A percentile compares a stretch with the other conserved stretches of the same genome.
phyloP scores from a whole-genome alignment of 495 filamentous ascomycete genomes.

The Xylaria castorea region DNA sequence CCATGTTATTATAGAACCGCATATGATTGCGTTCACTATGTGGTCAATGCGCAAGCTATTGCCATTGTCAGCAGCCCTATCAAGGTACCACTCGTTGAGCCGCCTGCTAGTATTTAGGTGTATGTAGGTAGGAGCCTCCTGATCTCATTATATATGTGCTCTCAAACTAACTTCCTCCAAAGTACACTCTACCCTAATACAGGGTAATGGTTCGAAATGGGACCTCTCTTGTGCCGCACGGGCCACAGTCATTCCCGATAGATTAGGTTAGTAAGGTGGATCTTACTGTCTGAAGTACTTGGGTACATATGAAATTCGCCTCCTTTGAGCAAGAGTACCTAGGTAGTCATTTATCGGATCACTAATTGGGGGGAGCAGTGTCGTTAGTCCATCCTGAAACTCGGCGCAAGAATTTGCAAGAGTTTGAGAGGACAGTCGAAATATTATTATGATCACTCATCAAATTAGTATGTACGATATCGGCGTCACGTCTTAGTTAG shows the following conservation, averaged over 20 bases:
- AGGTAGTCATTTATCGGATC: too few species aligned
- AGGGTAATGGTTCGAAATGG: neutral
- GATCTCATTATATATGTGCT: neutral
- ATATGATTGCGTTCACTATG: neutral
- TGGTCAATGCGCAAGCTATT: neutral
- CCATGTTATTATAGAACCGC: neutral
- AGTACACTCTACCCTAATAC: neutral
- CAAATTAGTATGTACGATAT: neutral
- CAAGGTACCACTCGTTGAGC: neutral
- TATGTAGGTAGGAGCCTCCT: neutral
- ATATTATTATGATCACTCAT: neutral
- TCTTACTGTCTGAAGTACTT: too few species aligned
- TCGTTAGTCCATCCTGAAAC: too few species aligned
- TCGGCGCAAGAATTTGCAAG: neutral
- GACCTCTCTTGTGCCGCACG: too few species aligned
- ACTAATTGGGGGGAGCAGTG: too few species aligned
- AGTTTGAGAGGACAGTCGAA: neutral
- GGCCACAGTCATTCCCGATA: too few species aligned
- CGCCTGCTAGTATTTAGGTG: neutral
- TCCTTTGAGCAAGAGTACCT: too few species aligned
- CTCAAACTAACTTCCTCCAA: neutral
- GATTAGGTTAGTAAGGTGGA: too few species aligned
- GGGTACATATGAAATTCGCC: too few species aligned
- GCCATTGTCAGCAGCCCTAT: neutral
- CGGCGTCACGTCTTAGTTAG: neutral